Base-by-base conservation (phyloP, 495 filamentous ascomycete genomes). In the Podospora sp. region DNA sequence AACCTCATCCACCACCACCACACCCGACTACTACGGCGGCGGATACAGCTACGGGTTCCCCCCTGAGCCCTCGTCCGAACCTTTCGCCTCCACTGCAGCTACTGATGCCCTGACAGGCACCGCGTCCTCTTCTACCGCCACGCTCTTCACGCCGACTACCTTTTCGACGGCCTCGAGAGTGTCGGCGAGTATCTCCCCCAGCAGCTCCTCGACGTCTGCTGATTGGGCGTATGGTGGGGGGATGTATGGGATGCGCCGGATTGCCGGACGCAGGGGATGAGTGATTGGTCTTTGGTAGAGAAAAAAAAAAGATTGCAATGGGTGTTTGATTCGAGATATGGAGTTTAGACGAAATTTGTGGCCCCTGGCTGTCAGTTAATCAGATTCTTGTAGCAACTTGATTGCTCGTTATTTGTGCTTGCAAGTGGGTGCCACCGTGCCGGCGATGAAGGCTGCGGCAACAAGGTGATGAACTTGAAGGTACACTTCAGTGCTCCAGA, bases 1-100 rank as follows among this genome's bases (percentile, higher is more conserved):
- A 33, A 33, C 8, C 40, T 11, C 40, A 14, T 46, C 40, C 25
- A 59, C 26, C 56, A 36, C 56, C 27, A 33, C 56, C n/a, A 1
- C 24, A 9, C 55, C 27, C 24, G n/a, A 7, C 55, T 18, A 33
- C 16, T 21, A n/a, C 27, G 27, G 33, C 27, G 57, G 57, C 26
- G 57, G 57, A 25, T 59, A 59, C n/a, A 59, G 26, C 8, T 59
- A 59, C 57, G 12, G 57, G 16, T 27, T 29, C n/a, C 57, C 57
- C 9, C 8, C 6, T 21, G 18, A 27, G 20, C 36, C 59, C 18
- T 62, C 59, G 14, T 40, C 36, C 6, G 59, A 35, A 14, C 59
- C 59, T n/a, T 2, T 55, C 52, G 4, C 52, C 2, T 24, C 52
- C 52, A 55, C 52, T 2, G 20, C 52, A 11, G 52, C 52, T 2